Evolutionary conservation across 352 stramenopile species (phyloP).

Genomic region (Phytophthora colocasiae): DNA sequence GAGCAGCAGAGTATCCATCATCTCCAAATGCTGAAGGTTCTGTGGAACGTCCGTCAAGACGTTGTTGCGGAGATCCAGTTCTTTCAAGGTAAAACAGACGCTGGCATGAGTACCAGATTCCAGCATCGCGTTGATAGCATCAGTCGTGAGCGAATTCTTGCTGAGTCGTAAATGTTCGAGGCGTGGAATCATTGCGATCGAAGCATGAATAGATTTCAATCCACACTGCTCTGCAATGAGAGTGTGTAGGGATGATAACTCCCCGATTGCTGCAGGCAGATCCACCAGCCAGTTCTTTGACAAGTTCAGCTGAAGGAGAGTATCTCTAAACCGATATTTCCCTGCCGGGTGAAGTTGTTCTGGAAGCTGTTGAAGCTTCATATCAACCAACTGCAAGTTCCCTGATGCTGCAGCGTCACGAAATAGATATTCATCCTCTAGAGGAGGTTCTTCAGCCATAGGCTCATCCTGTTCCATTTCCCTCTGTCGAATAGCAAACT

Average conservation of each 20-base stretch:
- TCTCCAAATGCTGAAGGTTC: slow-evolving; percentile 49
- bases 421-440: slow-evolving; percentile 70
- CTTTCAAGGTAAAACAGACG: slow-evolving; percentile 59
- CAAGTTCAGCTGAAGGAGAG: slow-evolving; percentile 68
- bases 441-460: slow-evolving; percentile 28
- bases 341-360: slow-evolving; percentile 42
- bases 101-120: slow-evolving; percentile 24
- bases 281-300: slow-evolving; percentile 71
- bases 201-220: slow-evolving; percentile 59
- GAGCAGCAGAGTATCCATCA: slow-evolving; percentile 71
- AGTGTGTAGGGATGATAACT: slow-evolving; percentile 64
- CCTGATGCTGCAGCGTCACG: slow-evolving; percentile 67
- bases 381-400: slow-evolving; percentile 58
- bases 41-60: slow-evolving; percentile 56
- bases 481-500: slow-evolving; percentile 62
- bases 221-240: slow-evolving; percentile 74
- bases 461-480: slow-evolving; percentile 49
- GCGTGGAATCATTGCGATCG: slow-evolving; percentile 57
- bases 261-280: slow-evolving; percentile 55
- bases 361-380: slow-evolving; percentile 60
- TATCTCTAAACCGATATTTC: slow-evolving; percentile 63
- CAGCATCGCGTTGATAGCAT: slow-evolving; percentile 58
- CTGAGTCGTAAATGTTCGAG: slow-evolving; percentile 69
- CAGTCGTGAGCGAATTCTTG: slow-evolving; percentile 77
- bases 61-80: slow-evolving; percentile 82